Conservation (phyloP, 352 stramenopile genomes). For the Pythium dissimile region DNA sequence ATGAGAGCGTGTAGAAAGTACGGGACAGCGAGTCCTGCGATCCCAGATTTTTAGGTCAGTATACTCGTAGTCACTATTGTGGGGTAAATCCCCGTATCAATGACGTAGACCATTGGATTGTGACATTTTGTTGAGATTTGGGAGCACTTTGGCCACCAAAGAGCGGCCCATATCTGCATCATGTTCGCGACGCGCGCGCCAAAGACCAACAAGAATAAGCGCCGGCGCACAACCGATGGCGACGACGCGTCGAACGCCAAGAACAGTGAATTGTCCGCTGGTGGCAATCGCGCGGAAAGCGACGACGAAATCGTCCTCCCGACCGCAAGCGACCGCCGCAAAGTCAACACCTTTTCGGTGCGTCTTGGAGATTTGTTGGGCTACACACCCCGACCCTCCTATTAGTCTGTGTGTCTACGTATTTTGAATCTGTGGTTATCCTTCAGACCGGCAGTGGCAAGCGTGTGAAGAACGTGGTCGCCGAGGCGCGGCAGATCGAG, state of each 20-base stretch:
- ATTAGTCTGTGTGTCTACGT: too few species aligned
- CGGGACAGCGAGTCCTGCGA: neutral
- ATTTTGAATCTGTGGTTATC: neutral
- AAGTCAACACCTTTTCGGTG: conserved; percentile 66
- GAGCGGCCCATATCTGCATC: neutral
- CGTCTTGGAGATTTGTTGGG: too few species aligned
- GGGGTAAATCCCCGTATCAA: neutral
- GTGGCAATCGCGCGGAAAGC: neutral
- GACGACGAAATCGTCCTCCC: conserved; percentile 27
- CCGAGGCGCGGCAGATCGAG: conserved; percentile 48
- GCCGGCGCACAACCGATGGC: conserved; percentile 33
- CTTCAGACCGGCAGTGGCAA: conserved; percentile 53
- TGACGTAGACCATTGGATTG: too few species aligned
- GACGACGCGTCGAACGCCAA: too few species aligned
- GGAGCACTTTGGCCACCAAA: neutral
- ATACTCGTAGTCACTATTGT: neutral
- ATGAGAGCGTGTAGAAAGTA: neutral
- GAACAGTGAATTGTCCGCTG: too few species aligned
- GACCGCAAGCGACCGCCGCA: conserved; percentile 25
- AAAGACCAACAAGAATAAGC: conserved; percentile 53
- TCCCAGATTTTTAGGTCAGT: neutral
- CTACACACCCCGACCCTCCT: too few species aligned
- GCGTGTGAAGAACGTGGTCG: conserved; percentile 55
- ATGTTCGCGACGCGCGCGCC: conserved; percentile 40
- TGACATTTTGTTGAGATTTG: too few species aligned